Percentiles rank a stretch among this genome's conserved stretches.
These are phyloP conservation scores for Wolfiporia cocos DNA, from an alignment of 1,284 basidiomycete species.

Conservation along the genomic window DNA sequence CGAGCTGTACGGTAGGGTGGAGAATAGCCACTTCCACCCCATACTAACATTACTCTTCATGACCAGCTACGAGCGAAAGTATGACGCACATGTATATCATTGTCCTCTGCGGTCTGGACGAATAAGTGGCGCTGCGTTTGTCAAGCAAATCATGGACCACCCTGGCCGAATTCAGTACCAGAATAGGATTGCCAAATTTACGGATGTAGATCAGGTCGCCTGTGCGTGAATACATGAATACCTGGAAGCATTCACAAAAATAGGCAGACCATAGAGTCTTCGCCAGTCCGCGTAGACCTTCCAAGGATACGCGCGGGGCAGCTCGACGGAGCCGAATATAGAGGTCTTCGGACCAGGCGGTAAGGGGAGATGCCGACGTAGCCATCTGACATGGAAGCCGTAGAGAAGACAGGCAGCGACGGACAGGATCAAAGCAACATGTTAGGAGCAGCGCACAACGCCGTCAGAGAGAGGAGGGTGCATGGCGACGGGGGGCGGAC, in stretches of 20 bases:
- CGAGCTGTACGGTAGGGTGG: constrained; percentile 35
- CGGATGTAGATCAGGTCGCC: constrained; percentile 27
- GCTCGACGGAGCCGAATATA: constrained; percentile 28
- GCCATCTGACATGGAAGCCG: not conserved
- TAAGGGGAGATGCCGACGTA: constrained; percentile 27
- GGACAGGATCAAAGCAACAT: not conserved
- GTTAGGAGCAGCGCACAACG: not conserved
- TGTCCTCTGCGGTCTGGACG: constrained; percentile 33
- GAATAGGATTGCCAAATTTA: constrained; percentile 20
- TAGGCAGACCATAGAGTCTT: constrained; percentile 33
- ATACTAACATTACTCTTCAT: constrained; percentile 34
- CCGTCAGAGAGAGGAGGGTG: not conserved
- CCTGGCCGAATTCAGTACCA: constrained; percentile 28
- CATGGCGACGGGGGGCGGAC: not conserved
- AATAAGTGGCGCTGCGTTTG: constrained; percentile 44
- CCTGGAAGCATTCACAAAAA: not conserved
- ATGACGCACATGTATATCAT: too few species aligned
- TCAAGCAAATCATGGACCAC: constrained; percentile 48
- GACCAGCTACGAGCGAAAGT: too few species aligned
- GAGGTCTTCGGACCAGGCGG: constrained; percentile 38
- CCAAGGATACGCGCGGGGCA: constrained; percentile 40
- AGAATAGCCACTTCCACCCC: constrained; percentile 44
- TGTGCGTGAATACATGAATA: not conserved
- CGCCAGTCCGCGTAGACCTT: constrained; percentile 41
- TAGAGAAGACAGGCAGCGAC: constrained; percentile 7